These are phyloP conservation scores for Fusarium odoratissimum DNA, from an alignment of 2,329 filamentous ascomycete genomes.

Conservation along the genomic window DNA sequence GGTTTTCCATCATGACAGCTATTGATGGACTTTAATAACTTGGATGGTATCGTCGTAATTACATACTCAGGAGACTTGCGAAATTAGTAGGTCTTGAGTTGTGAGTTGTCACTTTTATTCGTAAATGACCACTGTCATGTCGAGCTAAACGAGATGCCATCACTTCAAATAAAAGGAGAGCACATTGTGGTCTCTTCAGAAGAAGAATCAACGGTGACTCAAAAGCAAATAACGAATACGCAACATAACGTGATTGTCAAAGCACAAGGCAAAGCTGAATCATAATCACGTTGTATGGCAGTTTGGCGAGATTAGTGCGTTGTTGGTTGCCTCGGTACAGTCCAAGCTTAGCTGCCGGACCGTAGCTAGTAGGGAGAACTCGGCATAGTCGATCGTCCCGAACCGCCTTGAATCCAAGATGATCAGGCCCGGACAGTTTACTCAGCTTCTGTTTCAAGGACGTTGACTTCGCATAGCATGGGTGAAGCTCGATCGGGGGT, in stretches of 20 bases:
- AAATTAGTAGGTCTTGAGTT: background rate
- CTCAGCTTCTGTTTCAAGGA: background rate
- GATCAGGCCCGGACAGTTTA: background rate
- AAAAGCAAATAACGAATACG: background rate
- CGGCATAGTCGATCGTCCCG: slow-evolving; percentile 37
- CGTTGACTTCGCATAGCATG: background rate
- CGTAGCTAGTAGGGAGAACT: slow-evolving; percentile 14
- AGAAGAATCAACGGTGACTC: background rate
- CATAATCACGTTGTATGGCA: slow-evolving; percentile 28
- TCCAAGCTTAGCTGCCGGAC: background rate
- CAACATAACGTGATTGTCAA: slow-evolving; percentile 9
- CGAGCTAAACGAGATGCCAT: background rate
- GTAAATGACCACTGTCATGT: background rate
- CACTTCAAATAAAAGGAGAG: background rate
- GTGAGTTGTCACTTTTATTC: background rate
- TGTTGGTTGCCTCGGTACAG: slow-evolving; percentile 20
- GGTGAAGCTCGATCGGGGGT: background rate
- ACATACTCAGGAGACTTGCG: background rate
- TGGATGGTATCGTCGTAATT: background rate
- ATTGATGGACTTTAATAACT: background rate
- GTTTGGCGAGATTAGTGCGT: slow-evolving; percentile 35
- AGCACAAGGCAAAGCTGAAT: slow-evolving; percentile 17
- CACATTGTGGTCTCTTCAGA: background rate
- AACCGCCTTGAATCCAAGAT: slow-evolving; percentile 22
- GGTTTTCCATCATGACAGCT: background rate